phyloP scores from a whole-genome alignment of 2,329 filamentous ascomycete species.

The Torrubiella hemipterigena region DNA sequence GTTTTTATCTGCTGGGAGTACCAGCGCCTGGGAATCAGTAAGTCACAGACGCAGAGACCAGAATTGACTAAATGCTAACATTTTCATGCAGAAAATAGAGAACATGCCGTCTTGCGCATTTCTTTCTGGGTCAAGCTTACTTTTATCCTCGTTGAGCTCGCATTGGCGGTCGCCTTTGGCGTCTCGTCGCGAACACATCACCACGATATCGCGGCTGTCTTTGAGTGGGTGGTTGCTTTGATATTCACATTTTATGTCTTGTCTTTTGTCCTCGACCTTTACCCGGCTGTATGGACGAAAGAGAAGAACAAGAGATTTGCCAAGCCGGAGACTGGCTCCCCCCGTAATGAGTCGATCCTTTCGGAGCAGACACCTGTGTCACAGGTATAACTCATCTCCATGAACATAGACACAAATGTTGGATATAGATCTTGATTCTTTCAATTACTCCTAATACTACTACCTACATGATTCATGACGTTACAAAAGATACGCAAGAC shows the following conservation, averaged over 20 bases:
- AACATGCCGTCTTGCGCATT: slow-evolving; percentile 58
- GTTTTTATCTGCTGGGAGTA: slow-evolving; percentile 88
- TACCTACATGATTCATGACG: too few species aligned
- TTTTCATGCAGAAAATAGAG: slow-evolving; percentile 46
- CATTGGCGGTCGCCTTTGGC: slow-evolving; percentile 62
- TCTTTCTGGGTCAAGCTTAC: slow-evolving; percentile 82
- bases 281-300: slow-evolving; percentile 59
- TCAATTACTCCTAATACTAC: too few species aligned
- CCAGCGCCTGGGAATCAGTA: slow-evolving; percentile 66
- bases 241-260: slow-evolving; percentile 82
- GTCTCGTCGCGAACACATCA: slow-evolving; percentile 34
- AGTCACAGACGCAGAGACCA: slow-evolving; percentile 12
- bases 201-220: slow-evolving; percentile 58
- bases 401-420: too few species aligned
- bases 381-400: too few species aligned
- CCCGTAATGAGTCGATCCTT: too few species aligned
- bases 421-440: too few species aligned
- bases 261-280: slow-evolving; percentile 76
- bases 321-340: background rate
- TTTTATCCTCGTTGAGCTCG: slow-evolving; percentile 73
- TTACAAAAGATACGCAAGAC: too few species aligned
- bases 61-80: background rate
- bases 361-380: too few species aligned
- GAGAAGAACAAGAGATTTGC: background rate
- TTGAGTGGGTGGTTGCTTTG: slow-evolving; percentile 72